Conservation (phyloP, 2,329 filamentous ascomycete species). For the Aspergillus novofumigatus region DNA sequence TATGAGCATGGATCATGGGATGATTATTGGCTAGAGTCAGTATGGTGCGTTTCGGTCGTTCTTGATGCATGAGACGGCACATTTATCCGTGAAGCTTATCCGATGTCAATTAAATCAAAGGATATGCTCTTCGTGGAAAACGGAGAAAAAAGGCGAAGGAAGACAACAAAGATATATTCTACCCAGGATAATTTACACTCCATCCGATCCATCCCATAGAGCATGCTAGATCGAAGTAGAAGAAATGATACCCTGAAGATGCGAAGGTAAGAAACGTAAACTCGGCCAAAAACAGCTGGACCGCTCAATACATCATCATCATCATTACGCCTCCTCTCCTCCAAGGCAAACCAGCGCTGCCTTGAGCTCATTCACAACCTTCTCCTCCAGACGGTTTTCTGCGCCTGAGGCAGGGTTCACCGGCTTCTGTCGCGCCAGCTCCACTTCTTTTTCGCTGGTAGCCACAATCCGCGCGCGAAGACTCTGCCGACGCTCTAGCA, state of each 20-base stretch:
- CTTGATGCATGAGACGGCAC: background rate
- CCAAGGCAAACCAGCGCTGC: conserved; percentile 45
- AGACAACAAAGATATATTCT: background rate
- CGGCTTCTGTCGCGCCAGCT: conserved; percentile 49
- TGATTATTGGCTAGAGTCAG: background rate
- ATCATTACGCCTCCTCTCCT: conserved; percentile 33
- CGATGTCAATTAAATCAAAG: too few species aligned
- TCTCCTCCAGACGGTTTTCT: conserved; percentile 69
- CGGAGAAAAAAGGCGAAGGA: background rate
- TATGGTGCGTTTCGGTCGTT: background rate
- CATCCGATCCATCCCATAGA: background rate
- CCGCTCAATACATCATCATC: conserved; percentile 6
- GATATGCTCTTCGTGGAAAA: background rate
- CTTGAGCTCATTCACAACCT: conserved; percentile 66
- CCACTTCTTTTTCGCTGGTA: conserved; percentile 66
- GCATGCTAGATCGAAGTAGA: background rate
- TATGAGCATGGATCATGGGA: background rate
- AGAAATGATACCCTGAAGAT: background rate
- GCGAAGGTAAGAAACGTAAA: conserved; percentile 8
- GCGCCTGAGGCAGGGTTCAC: conserved; percentile 39
- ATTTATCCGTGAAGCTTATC: background rate
- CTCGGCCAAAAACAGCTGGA: conserved; percentile 7
- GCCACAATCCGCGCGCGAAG: conserved; percentile 71
- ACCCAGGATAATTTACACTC: background rate
- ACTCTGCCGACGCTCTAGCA: conserved; percentile 65